A percentile compares a stretch with the other conserved stretches of the same genome.
phyloP scores from a whole-genome alignment of 805 yeast species.

The Starmerella bombi region DNA sequence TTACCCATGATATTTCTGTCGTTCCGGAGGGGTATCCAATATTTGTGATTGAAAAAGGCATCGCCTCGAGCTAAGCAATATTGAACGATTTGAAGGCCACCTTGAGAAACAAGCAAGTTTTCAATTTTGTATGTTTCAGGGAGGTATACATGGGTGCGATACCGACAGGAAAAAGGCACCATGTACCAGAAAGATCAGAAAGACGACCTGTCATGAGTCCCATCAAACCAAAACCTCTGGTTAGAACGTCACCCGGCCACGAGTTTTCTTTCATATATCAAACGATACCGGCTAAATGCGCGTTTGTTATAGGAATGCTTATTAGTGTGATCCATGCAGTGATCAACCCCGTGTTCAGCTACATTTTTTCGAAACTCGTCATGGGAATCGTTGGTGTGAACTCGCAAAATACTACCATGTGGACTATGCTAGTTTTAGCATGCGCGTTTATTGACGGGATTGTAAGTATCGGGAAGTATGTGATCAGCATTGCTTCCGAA shows the following conservation, averaged over 20 bases:
- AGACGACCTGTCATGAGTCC: no score
- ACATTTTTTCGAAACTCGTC: conserved; percentile 55
- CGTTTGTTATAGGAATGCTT: conserved; percentile 38
- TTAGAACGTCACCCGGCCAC: no score
- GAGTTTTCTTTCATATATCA: background rate
- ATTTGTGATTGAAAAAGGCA: conserved; percentile 48
- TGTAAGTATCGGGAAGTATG: conserved; percentile 37
- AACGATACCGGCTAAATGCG: conserved; percentile 16
- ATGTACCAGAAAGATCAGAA: no score
- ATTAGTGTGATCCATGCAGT: conserved; percentile 47
- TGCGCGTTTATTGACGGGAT: conserved; percentile 60
- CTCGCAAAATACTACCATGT: conserved; percentile 31
- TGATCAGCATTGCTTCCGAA: conserved; percentile 51
- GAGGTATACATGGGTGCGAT: no score
- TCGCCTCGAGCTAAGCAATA: background rate
- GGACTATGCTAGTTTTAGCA: conserved; percentile 56
- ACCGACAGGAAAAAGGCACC: no score
- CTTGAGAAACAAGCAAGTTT: no score
- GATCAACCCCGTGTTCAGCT: conserved; percentile 66
- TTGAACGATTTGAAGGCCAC: no score
- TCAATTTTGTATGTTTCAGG: no score
- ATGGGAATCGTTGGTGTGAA: conserved; percentile 42
- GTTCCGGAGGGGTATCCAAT: conserved; percentile 48
- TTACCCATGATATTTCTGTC: conserved; percentile 63
- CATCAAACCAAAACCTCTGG: no score